Evolutionary conservation across 2,329 filamentous ascomycete genomes (phyloP), one percentile per base, ranked within the genome.

Genomic region (Kalaharituber pfeilii): DNA sequence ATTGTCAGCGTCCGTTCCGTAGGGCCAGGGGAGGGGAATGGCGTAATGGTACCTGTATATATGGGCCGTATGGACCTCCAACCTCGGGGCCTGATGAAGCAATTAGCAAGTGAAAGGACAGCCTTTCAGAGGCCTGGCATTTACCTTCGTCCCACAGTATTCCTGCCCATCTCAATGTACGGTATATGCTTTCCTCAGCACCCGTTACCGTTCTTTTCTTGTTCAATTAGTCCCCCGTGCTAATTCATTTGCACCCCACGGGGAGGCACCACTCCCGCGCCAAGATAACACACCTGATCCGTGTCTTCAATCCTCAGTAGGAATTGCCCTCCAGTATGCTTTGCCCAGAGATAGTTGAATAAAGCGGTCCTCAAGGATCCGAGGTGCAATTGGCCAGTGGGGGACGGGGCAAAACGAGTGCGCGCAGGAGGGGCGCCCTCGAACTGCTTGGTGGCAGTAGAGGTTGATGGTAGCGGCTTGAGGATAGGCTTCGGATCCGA

Each of bases 321-420:
- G 64, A 98, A 98, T 66, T 94, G 83, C 5, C 91, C 91, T 3
- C 83, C 81, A 0, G 91, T 94, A 2, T 82, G 79, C 64, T 81
- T 84, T 0, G 91, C 88, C n/a, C 94, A 75, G 3, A 98, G 72
- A 62, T 89, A 95, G 65, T 94, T 96, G 72, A 87, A 96, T n/a
- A 98, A 70, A 0, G 93, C 93, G 0, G 91, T 98, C 56, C 91
- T 76, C 30, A 98, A 69, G 0, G 88, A 94, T 3, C 91, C 91
- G 11, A 98, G 73, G 69, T 98, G 91, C 24, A 98, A 75, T 64
- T 89, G 88, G 1, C 91, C 91, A 0, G 91, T 98, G 0, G 91
- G 91, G 1, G 91, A 96, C 0, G 91, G 91, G 1, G 93, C 91
- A 68, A 98, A 98, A 49, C 91, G 81, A 18, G 91, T 86, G 67